Conservation (phyloP, 2,329 filamentous ascomycete species). For the Onygenales sp. region DNA sequence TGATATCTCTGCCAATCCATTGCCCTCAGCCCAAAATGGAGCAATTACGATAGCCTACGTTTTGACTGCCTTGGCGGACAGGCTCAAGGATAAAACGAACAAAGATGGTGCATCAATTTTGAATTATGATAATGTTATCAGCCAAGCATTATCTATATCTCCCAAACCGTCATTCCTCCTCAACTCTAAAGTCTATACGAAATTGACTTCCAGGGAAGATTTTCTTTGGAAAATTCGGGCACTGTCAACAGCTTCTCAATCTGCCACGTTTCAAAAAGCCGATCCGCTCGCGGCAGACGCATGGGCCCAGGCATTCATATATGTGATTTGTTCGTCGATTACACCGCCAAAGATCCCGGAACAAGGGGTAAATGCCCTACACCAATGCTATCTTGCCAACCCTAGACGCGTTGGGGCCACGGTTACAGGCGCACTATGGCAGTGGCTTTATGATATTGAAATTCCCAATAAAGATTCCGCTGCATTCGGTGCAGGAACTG, state of each 20-base stretch:
- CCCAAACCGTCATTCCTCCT: slow-evolving; percentile 82
- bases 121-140: slow-evolving; percentile 41
- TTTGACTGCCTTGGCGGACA: slow-evolving; percentile 53
- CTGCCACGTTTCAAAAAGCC: slow-evolving; percentile 42
- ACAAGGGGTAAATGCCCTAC: slow-evolving; percentile 52
- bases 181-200: slow-evolving; percentile 75
- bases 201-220: slow-evolving; percentile 65
- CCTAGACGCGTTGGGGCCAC: slow-evolving; percentile 51
- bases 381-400: slow-evolving; percentile 53
- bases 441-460: slow-evolving; percentile 61
- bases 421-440: slow-evolving; percentile 67
- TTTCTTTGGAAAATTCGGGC: slow-evolving; percentile 66
- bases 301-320: slow-evolving; percentile 84
- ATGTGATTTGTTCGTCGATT: slow-evolving; percentile 55
- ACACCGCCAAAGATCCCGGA: slow-evolving; percentile 56
- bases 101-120: slow-evolving; percentile 37
- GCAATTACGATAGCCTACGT: slow-evolving; percentile 73
- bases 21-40: slow-evolving; percentile 70
- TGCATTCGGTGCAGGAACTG: slow-evolving; percentile 55
- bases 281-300: slow-evolving; percentile 45
- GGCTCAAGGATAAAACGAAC: slow-evolving; percentile 44
- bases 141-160: slow-evolving; percentile 58
- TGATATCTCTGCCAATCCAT: slow-evolving; percentile 68
- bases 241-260: slow-evolving; percentile 51
- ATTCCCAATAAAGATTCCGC: slow-evolving; percentile 69